Evolutionary conservation across 73 alveolate genomes (phyloP).

Genomic region (Tetrahymena malaccensis): DNA sequence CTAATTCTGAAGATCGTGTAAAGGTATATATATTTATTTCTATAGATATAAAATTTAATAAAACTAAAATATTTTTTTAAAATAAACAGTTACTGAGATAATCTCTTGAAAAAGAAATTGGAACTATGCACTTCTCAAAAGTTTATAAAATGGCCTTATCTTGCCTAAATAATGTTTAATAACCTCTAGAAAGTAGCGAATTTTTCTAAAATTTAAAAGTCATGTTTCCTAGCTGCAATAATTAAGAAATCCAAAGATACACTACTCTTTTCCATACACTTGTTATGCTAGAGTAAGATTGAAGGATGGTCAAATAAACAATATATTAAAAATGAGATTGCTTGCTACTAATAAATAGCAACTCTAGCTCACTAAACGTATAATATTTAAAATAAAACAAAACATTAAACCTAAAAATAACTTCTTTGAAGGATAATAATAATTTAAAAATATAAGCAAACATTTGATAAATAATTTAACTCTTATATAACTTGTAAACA

Average conservation of each 20-base stretch:
- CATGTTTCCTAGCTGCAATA: background rate
- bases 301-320: background rate
- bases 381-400: no score
- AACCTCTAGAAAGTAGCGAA: background rate
- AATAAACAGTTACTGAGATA: background rate
- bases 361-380: background rate
- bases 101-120: background rate
- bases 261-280: background rate
- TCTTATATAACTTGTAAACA: background rate
- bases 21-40: background rate
- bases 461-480: background rate
- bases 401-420: no score
- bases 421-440: background rate
- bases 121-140: background rate
- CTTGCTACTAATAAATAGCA: background rate
- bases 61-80: background rate
- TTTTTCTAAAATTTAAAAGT: background rate
- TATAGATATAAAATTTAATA: background rate
- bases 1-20: background rate
- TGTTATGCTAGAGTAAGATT: background rate
- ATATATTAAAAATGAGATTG: no score
- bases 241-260: background rate
- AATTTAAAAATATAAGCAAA: background rate
- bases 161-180: background rate
- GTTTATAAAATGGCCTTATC: background rate